Evolutionary conservation across 106 monocot genomes (phyloP).

Genomic region (Agapanthus africanus): DNA sequence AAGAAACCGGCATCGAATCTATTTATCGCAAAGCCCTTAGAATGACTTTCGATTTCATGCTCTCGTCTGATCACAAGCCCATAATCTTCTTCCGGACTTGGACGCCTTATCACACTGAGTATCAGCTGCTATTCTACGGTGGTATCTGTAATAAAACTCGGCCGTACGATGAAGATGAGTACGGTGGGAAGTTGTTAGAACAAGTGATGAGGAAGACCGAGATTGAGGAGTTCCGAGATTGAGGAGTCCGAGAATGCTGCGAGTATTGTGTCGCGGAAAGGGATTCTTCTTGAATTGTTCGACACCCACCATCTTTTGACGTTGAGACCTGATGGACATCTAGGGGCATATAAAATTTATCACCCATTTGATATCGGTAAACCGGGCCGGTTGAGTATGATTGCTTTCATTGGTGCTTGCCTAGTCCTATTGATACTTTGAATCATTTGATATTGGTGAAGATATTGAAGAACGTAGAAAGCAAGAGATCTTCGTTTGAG

Average conservation of each 20-base stretch:
- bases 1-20: constrained; percentile 24
- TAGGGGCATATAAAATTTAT: constrained; percentile 21
- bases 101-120: constrained; percentile 39
- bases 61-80: constrained; percentile 21
- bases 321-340: constrained; percentile 37
- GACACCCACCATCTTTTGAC: constrained; percentile 22
- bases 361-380: constrained; percentile 17
- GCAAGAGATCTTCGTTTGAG: too few relatives aligned
- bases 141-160: too few relatives aligned
- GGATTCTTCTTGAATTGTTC: constrained; percentile 10
- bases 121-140: constrained; percentile 26
- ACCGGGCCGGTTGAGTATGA: constrained; percentile 20
- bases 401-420: constrained; percentile 33
- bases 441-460: constrained; percentile 17
- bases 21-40: constrained; percentile 24
- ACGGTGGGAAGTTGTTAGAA: constrained; percentile 1
- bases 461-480: too few relatives aligned
- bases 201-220: constrained; percentile 14
- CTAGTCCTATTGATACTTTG: constrained; percentile 24
- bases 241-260: too few relatives aligned
- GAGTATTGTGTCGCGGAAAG: background rate
- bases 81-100: constrained; percentile 34
- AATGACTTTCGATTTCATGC: constrained; percentile 13
- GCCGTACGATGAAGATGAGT: constrained; percentile 27
- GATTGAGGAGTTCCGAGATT: constrained; percentile 38